Conservation (phyloP, 495 filamentous ascomycete species). For the Hypoxylon lienhwacheense region DNA sequence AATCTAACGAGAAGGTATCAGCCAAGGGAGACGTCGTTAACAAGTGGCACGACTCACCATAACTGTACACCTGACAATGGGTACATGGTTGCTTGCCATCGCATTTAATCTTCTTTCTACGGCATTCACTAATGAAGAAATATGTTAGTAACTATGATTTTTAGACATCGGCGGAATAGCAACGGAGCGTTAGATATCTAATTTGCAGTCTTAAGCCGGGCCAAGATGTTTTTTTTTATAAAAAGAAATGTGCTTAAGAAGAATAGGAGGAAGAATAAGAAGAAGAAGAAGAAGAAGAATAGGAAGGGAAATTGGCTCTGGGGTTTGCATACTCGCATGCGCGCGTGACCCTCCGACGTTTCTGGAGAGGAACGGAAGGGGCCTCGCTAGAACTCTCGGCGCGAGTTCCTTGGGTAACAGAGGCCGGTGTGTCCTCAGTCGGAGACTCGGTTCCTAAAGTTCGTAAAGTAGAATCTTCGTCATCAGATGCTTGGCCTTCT, state of each 20-base stretch:
- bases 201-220: neutral
- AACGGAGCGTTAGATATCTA: neutral
- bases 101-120: conserved; percentile 98
- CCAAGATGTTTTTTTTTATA: neutral
- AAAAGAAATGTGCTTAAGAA: neutral
- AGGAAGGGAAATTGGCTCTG: neutral
- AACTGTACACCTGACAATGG: conserved; percentile 96
- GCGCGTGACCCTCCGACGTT: conserved; percentile 83
- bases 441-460: conserved; percentile 25
- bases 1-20: conserved; percentile 63
- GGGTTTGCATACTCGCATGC: conserved; percentile 67
- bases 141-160: conserved; percentile 11
- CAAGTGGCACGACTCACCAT: conserved; percentile 64
- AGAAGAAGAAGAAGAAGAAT: conserved; percentile 1
- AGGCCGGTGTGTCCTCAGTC: conserved; percentile 24
- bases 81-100: conserved; percentile 98
- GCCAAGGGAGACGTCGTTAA: conserved; percentile 24
- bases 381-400: conserved; percentile 37
- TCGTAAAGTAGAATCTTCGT: conserved; percentile 22
- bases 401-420: conserved; percentile 19
- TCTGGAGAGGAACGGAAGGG: conserved; percentile 67
- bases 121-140: conserved; percentile 62
- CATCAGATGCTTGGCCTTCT: conserved; percentile 22
- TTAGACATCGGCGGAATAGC: neutral
- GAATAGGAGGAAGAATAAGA: neutral